A percentile compares a stretch with the other conserved stretches of the same genome.
Evolutionary conservation across 2,329 filamentous ascomycete species (phyloP).

Genomic region (Fusarium phyllophilum): DNA sequence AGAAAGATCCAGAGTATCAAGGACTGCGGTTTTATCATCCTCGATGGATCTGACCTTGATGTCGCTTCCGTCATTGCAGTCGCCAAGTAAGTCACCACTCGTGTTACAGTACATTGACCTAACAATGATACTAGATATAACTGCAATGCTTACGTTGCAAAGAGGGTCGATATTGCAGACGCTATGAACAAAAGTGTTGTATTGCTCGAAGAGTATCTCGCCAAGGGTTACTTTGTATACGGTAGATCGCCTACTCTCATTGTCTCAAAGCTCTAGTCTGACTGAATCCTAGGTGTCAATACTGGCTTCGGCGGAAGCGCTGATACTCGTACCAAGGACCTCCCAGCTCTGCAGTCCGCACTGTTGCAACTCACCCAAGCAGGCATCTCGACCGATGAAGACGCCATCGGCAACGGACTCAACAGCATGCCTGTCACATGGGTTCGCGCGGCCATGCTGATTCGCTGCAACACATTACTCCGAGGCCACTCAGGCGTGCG

Average conservation of each 20-base stretch:
- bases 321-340: neutral
- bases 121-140: neutral
- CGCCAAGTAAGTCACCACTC: neutral
- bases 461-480: neutral
- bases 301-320: neutral
- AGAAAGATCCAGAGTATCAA: neutral
- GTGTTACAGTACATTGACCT: accelerated
- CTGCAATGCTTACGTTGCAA: accelerated
- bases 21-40: accelerated
- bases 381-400: accelerated
- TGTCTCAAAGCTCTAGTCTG: accelerated
- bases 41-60: neutral
- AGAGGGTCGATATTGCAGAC: accelerated
- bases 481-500: neutral
- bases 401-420: accelerated
- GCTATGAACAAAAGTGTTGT: neutral
- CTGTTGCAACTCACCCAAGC: neutral
- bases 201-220: neutral
- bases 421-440: neutral
- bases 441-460: neutral
- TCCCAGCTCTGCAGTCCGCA: neutral
- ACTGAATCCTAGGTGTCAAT: neutral
- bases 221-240: neutral
- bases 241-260: accelerated
- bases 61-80: neutral